phyloP scores from a whole-genome alignment of 2,329 filamentous ascomycete species.

The Karstenula rhodostoma region DNA sequence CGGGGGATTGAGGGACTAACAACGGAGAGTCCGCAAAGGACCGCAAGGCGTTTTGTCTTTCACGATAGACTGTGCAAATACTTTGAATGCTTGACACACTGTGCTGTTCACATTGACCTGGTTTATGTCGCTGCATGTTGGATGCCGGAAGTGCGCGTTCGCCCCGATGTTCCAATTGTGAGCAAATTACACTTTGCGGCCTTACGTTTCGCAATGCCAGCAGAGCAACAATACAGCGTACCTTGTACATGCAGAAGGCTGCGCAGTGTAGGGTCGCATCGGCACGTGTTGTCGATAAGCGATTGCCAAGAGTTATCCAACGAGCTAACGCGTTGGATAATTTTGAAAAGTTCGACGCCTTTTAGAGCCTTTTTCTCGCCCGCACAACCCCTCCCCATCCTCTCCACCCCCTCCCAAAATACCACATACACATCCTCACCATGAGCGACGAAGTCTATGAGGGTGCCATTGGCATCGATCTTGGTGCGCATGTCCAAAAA shows the following conservation, averaged over 20 bases:
- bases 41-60: background rate
- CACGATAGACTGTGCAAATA: background rate
- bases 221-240: background rate
- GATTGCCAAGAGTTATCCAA: conserved; percentile 12
- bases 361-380: conserved; percentile 12
- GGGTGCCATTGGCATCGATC: conserved; percentile 99
- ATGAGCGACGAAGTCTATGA: conserved; percentile 99
- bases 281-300: conserved; percentile 24
- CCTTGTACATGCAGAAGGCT: too few species aligned
- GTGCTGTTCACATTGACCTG: background rate
- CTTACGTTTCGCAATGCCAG: background rate
- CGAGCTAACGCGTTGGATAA: conserved; percentile 17
- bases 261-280: background rate
- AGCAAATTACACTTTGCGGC: background rate
- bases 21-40: background rate
- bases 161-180: background rate
- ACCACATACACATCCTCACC: conserved; percentile 55
- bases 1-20: conserved; percentile 3
- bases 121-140: background rate
- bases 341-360: conserved; percentile 27
- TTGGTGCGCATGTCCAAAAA: conserved; percentile 68
- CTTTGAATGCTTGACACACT: background rate
- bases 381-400: conserved; percentile 32
- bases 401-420: conserved; percentile 38
- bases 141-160: background rate